Evolutionary conservation across 495 filamentous ascomycete genomes (phyloP).

Genomic region (Xylaria flabelliformis): DNA sequence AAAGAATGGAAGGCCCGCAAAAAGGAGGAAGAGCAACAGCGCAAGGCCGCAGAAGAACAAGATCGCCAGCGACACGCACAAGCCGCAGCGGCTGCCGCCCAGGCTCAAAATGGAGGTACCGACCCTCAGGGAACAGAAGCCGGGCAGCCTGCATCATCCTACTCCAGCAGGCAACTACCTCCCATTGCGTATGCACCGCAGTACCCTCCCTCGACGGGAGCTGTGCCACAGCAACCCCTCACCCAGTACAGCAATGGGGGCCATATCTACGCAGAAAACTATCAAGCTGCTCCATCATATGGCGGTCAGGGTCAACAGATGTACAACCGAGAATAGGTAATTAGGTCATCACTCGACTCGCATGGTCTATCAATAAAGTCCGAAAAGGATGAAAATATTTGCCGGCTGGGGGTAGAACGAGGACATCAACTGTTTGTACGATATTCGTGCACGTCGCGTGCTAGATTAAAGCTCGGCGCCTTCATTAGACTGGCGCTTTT

Average conservation of each 20-base stretch:
- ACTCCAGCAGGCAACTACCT: slow-evolving; percentile 71
- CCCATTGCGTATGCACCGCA: slow-evolving; percentile 83
- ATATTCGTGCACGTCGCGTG: slow-evolving; percentile 17
- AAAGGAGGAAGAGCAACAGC: slow-evolving; percentile 93
- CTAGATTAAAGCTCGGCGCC: slow-evolving; percentile 22
- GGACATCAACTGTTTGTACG: slow-evolving; percentile 24
- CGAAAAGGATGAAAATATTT: background rate
- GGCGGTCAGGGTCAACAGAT: slow-evolving; percentile 69
- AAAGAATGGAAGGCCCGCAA: slow-evolving; percentile 99
- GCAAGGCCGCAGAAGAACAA: slow-evolving; percentile 91
- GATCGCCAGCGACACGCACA: slow-evolving; percentile 70
- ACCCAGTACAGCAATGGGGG: slow-evolving; percentile 66
- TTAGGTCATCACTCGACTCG: slow-evolving; percentile 15
- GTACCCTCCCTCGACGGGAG: slow-evolving; percentile 70
- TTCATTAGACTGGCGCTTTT: slow-evolving; percentile 19
- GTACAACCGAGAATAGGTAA: slow-evolving; percentile 69
- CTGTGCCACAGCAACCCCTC: slow-evolving; percentile 62
- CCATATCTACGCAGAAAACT: slow-evolving; percentile 61
- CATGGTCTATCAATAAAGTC: background rate
- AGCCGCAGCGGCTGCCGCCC: slow-evolving; percentile 55
- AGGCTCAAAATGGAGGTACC: slow-evolving; percentile 42
- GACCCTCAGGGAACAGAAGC: slow-evolving; percentile 50
- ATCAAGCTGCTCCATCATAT: slow-evolving; percentile 76
- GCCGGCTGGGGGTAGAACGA: background rate
- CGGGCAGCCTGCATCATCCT: slow-evolving; percentile 63